Evolutionary conservation across 1,284 basidiomycete species (phyloP).

Genomic region (Ustilago bromivora): DNA sequence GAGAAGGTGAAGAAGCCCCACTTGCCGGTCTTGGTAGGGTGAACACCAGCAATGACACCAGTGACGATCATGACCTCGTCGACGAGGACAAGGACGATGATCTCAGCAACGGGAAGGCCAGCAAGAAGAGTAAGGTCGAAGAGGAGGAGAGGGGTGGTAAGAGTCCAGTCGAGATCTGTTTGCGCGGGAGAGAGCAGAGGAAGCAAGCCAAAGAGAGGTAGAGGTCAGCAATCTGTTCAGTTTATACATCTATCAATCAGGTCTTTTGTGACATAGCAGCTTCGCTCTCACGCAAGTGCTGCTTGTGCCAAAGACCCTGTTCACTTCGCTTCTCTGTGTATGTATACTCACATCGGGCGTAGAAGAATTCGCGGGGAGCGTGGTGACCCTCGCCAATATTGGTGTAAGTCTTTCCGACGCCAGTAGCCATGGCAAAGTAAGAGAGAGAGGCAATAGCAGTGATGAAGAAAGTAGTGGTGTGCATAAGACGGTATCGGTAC

Average conservation of each 20-base stretch:
- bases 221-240: constrained; percentile 5
- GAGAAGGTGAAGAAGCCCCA: constrained; percentile 62
- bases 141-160: constrained; percentile 58
- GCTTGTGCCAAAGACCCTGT: background rate
- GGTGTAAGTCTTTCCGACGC: constrained; percentile 49
- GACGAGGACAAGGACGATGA: constrained; percentile 52
- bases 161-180: constrained; percentile 60
- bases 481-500: constrained; percentile 61
- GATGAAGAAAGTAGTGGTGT: constrained; percentile 60
- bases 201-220: background rate
- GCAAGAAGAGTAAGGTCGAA: constrained; percentile 60
- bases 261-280: too few species aligned
- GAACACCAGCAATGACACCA: constrained; percentile 57
- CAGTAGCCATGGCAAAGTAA: constrained; percentile 63
- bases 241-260: too few species aligned
- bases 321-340: background rate
- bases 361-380: constrained; percentile 52
- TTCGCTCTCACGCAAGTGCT: background rate
- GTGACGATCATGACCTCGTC: constrained; percentile 61
- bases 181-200: background rate
- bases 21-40: constrained; percentile 55
- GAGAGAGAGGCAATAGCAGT: constrained; percentile 53
- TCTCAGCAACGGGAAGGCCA: constrained; percentile 60
- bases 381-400: constrained; percentile 32
- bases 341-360: constrained; percentile 53